phyloP scores from a whole-genome alignment of 208 protist species.

The Endotrypanum monterogeii region DNA sequence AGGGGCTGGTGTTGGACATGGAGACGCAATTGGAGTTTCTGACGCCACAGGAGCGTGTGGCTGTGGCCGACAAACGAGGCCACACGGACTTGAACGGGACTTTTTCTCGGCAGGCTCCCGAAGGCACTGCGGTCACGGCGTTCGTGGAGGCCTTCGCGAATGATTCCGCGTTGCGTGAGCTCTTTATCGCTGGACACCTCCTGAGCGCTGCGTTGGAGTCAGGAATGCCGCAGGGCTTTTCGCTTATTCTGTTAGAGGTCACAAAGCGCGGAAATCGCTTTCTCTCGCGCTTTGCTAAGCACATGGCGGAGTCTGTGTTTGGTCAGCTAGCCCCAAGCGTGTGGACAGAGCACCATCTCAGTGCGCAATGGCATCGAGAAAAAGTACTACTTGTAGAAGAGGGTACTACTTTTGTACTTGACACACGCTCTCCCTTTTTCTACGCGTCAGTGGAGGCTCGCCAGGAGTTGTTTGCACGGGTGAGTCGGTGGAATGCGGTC shows the following conservation, averaged over 20 bases:
- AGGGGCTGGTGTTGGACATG: constrained; percentile 46
- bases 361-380: constrained; percentile 72
- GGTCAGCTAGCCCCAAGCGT: constrained; percentile 24
- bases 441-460: constrained; percentile 49
- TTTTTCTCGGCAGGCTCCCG: neutral
- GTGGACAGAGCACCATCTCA: constrained; percentile 70
- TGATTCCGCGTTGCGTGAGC: constrained; percentile 38
- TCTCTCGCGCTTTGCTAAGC: constrained; percentile 37
- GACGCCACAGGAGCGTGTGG: neutral
- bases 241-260: constrained; percentile 64
- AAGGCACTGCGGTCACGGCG: constrained; percentile 29
- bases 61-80: neutral
- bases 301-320: constrained; percentile 54
- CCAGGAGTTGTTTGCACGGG: constrained; percentile 63
- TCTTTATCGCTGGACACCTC: constrained; percentile 56
- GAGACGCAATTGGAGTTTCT: constrained; percentile 36
- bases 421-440: constrained; percentile 44
- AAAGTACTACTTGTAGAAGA: constrained; percentile 28
- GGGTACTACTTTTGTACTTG: constrained; percentile 38
- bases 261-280: constrained; percentile 41
- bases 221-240: constrained; percentile 73
- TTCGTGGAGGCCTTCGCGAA: constrained; percentile 43
- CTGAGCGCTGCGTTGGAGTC: constrained; percentile 51
- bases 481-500: constrained; percentile 46
- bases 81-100: neutral